Percentiles rank a stretch among this genome's conserved stretches.
Conservation (phyloP, 2,329 filamentous ascomycete genomes). For the Nemania sp. region DNA sequence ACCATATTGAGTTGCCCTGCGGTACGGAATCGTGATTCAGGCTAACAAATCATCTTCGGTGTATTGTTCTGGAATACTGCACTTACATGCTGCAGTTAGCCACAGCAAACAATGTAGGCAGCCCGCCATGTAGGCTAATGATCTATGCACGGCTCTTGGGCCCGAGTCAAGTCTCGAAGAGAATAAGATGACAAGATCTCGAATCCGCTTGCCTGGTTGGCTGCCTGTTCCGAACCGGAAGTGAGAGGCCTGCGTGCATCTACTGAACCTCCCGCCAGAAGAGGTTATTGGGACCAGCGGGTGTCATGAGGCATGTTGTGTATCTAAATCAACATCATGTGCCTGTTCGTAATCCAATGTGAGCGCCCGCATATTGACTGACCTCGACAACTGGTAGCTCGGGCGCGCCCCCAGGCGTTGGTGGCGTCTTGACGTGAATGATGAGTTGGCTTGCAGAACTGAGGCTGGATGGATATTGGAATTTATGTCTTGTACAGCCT, state of each 20-base stretch:
- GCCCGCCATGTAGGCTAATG: conserved; percentile 23
- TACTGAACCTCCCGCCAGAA: conserved; percentile 3
- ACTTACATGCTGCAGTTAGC: conserved; percentile 27
- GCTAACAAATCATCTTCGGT: neutral
- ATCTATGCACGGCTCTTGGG: neutral
- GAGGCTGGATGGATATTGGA: neutral
- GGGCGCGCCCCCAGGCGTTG: neutral
- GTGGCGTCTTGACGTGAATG: neutral
- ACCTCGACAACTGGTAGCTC: conserved; percentile 7
- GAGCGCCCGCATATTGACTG: conserved; percentile 5
- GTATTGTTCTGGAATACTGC: conserved; percentile 6
- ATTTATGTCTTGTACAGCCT: neutral
- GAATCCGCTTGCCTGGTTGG: conserved; percentile 10
- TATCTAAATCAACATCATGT: conserved; percentile 27
- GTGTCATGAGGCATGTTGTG: conserved; percentile 27
- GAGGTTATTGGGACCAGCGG: conserved; percentile 13
- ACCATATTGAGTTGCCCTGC: too few species aligned
- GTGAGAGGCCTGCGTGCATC: conserved; percentile 32
- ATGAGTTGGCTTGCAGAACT: neutral
- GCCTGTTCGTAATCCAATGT: conserved; percentile 6
- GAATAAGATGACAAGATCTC: neutral
- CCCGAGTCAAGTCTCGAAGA: conserved; percentile 13
- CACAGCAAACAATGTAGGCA: conserved; percentile 31
- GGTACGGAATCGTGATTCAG: too few species aligned
- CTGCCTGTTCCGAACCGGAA: conserved; percentile 22